phyloP scores from a whole-genome alignment of 768 basidiomycete species.

The Tylopilus rubrobrunneus region DNA sequence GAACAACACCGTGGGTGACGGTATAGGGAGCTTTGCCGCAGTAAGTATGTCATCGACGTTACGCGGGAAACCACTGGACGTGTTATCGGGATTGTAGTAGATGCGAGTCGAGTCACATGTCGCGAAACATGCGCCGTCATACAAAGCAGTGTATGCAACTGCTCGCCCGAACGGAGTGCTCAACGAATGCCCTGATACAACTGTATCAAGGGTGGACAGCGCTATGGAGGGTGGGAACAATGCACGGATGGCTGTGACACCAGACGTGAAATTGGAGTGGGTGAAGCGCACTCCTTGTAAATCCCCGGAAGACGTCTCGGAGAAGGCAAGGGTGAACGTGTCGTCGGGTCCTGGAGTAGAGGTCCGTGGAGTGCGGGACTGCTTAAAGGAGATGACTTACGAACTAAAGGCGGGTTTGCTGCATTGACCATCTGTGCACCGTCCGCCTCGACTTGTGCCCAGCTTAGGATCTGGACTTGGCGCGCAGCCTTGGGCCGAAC shows the following conservation, averaged over 20 bases:
- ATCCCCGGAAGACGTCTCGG: slow-evolving; percentile 46
- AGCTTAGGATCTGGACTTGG: slow-evolving; percentile 56
- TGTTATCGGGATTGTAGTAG: slow-evolving; percentile 33
- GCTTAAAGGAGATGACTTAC: slow-evolving; percentile 37
- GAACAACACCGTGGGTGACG: slow-evolving; percentile 80
- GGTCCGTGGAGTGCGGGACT: neutral
- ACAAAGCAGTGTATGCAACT: slow-evolving; percentile 74
- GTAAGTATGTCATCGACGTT: slow-evolving; percentile 49
- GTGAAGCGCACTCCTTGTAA: slow-evolving; percentile 66
- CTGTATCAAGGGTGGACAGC: slow-evolving; percentile 67
- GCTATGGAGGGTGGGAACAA: slow-evolving; percentile 71
- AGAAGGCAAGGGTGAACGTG: slow-evolving; percentile 68
- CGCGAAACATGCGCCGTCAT: slow-evolving; percentile 70
- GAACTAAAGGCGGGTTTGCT: slow-evolving; percentile 43
- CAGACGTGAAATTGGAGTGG: slow-evolving; percentile 84
- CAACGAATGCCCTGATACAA: slow-evolving; percentile 72
- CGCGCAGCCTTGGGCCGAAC: slow-evolving; percentile 45
- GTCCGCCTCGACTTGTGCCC: slow-evolving; percentile 67
- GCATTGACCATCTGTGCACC: slow-evolving; percentile 48
- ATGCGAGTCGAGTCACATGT: slow-evolving; percentile 56
- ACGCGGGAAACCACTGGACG: slow-evolving; percentile 8
- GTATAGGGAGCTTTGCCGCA: slow-evolving; percentile 49
- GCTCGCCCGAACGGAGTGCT: slow-evolving; percentile 77
- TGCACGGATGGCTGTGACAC: slow-evolving; percentile 74
- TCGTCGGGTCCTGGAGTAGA: slow-evolving; percentile 39